Base-by-base conservation (phyloP, 2,329 filamentous ascomycete genomes). In the Penicillium decumbens region DNA sequence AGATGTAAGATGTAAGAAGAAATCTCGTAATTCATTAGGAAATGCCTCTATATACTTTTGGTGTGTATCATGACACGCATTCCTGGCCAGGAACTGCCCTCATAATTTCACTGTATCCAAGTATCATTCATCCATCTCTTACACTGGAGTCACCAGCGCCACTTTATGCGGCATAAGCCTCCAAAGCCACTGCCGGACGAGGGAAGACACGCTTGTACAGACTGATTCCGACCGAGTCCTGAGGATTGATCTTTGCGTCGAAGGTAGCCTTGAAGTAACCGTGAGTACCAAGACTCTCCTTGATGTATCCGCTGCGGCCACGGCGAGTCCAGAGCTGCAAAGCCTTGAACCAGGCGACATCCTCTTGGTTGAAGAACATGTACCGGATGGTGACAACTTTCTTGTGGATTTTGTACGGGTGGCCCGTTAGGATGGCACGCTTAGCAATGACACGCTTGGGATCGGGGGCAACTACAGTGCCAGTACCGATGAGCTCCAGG, bases 261-360 rank as follows among this genome's bases (percentile, higher is more conserved):
- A 98, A 98, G 1, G 87, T 96, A 10, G 93, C 93, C 79, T 98
- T 98, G 81, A 97, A 97, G 76, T 98, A 98, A n/a, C 93, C 93
- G 71, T 98, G 93, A 30, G 93, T 98, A 62, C 93, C 93, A 43
- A 98, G 75, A 50, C 86, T 81, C 76, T 98, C 93, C 77, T 96
- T 96, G 76, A 98, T 83, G 69, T 85, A 96, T 7, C 93, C 93
- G 59, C 83, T 88, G 54, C 93, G 79, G 6, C 93, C 93, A 27
- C 92, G 77, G 75, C 83, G 88, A 4, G 93, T 98, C 91, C 92
- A 98, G 56, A 98, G 73, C 52, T 93, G 92, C 66, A 98, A 71
- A 0, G 92, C 92, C 76, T 95, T 95, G 81, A 97, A 98, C 91
- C 93, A 98, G 59, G 88, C 83, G 28, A 98, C 89, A 58, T 98